Conservation (phyloP, 2,329 filamentous ascomycete species). For the Metarhizium humberi region DNA sequence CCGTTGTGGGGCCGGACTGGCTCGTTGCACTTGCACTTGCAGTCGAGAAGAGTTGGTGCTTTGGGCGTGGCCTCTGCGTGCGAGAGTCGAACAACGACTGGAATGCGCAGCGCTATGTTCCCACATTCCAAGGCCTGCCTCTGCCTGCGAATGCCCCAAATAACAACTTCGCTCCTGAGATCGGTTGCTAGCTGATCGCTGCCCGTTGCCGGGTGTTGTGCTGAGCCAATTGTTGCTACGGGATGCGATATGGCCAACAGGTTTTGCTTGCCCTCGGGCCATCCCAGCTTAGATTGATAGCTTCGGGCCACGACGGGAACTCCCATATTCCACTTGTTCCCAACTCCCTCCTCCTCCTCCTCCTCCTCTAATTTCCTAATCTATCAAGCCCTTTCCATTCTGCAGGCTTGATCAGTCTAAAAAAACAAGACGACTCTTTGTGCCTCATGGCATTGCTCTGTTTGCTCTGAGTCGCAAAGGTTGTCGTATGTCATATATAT, state of each 20-base stretch:
- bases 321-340: neutral
- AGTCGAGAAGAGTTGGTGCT: neutral
- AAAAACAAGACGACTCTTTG: neutral
- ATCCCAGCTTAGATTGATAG: neutral
- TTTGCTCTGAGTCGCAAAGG: neutral
- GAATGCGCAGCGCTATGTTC: slow-evolving; percentile 9
- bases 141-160: slow-evolving; percentile 2
- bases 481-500: neutral
- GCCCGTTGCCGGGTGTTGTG: slow-evolving; percentile 7
- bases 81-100: slow-evolving; percentile 2
- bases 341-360: neutral
- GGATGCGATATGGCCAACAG: slow-evolving; percentile 4
- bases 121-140: slow-evolving; percentile 8
- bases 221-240: slow-evolving; percentile 7
- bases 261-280: slow-evolving; percentile 2
- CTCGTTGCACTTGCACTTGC: neutral
- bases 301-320: neutral
- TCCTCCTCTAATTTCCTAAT: neutral
- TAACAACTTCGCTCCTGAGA: slow-evolving; percentile 6
- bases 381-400: neutral
- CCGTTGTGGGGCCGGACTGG: neutral
- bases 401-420: neutral
- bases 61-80: neutral
- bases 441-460: neutral
- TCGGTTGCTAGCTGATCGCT: slow-evolving; percentile 8